Evolutionary conservation across 2,329 filamentous ascomycete genomes (phyloP).

Genomic region (Trichoderma sp.): DNA sequence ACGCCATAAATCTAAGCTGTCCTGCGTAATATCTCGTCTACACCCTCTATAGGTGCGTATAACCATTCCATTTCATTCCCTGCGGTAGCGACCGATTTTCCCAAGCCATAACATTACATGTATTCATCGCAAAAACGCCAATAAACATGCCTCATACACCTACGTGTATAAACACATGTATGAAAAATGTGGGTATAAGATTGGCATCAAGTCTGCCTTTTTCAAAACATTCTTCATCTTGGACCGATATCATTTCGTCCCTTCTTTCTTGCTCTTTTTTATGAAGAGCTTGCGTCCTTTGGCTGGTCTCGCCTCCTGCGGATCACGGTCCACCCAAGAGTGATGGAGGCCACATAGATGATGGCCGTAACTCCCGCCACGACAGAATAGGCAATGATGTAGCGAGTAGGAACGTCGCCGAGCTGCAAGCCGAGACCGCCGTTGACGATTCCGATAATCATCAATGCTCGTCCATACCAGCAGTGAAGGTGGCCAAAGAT

Average conservation of each 20-base stretch:
- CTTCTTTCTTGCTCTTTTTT: no score
- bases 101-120: not conserved
- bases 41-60: not conserved
- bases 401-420: constrained; percentile 42
- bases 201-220: not conserved
- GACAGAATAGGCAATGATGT: constrained; percentile 58
- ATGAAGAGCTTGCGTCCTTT: not conserved
- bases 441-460: constrained; percentile 62
- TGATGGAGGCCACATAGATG: constrained; percentile 44
- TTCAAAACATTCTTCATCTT: not conserved
- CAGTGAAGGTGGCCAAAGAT: constrained; percentile 59
- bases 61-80: not conserved
- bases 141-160: not conserved
- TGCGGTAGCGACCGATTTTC: not conserved
- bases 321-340: constrained; percentile 16
- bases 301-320: constrained; percentile 12
- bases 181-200: not conserved
- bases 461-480: constrained; percentile 62
- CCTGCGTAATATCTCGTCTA: not conserved
- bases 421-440: constrained; percentile 63
- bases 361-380: constrained; percentile 53
- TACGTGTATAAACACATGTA: not conserved
- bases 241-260: no score
- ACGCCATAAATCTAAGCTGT: not conserved
- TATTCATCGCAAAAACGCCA: not conserved